Conservation (phyloP, 306 rosid genomes). For the Corylus avellana region DNA sequence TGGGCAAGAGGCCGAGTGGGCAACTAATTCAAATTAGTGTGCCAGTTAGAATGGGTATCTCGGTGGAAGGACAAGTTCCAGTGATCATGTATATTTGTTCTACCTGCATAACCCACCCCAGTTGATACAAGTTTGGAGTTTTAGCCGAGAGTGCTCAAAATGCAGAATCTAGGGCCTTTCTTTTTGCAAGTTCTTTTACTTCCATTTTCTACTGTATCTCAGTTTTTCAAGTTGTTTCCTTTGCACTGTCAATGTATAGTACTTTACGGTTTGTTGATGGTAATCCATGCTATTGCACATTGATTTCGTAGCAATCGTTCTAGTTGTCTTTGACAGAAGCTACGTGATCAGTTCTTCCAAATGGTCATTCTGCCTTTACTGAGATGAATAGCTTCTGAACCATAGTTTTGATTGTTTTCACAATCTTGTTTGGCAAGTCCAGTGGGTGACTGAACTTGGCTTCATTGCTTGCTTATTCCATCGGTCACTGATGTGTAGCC, state of each 20-base stretch:
- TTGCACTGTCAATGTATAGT: slow-evolving; percentile 30
- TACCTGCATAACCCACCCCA: slow-evolving; percentile 4
- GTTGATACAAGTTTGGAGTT: slow-evolving; percentile 25
- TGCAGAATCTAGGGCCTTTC: slow-evolving; percentile 6
- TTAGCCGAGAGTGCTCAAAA: slow-evolving; percentile 4
- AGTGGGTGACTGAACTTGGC: neutral
- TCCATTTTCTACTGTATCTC: neutral
- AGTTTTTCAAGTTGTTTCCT: slow-evolving; percentile 10
- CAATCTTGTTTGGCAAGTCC: neutral
- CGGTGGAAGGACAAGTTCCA: neutral
- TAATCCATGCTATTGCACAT: neutral
- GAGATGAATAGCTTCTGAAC: too few species aligned
- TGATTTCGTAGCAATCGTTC: neutral
- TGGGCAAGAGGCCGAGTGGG: slow-evolving; percentile 77
- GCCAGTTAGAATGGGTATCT: slow-evolving; percentile 3
- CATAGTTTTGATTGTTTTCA: neutral
- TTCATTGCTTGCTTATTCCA: too few species aligned
- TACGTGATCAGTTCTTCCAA: neutral
- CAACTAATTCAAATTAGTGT: slow-evolving; percentile 29
- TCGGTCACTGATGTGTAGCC: too few species aligned
- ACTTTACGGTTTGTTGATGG: neutral
- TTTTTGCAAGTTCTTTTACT: neutral
- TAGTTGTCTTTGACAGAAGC: neutral
- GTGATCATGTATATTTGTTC: slow-evolving; percentile 6
- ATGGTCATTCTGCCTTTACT: too few species aligned